A percentile compares a stretch with the other conserved stretches of the same genome.
Evolutionary conservation across 805 yeast genomes (phyloP).

Genomic region (Ogataea siamensis): DNA sequence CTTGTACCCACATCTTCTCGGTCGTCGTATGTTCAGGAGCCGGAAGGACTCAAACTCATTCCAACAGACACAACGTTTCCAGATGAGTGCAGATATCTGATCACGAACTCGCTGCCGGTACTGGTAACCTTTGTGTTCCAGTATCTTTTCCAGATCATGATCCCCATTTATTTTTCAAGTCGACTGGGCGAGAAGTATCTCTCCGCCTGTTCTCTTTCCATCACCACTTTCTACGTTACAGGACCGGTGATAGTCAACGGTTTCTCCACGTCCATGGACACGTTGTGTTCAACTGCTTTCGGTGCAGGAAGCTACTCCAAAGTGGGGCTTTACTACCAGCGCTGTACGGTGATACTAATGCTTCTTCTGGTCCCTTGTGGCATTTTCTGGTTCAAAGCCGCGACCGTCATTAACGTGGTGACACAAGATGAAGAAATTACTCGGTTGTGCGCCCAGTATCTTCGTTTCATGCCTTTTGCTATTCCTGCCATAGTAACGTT

Average conservation of each 20-base stretch:
- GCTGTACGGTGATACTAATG: conserved; percentile 56
- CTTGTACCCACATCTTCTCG: neutral
- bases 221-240: conserved; percentile 72
- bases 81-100: conserved; percentile 27
- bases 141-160: conserved; percentile 67
- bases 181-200: conserved; percentile 62
- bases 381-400: conserved; percentile 57
- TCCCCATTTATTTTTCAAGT: conserved; percentile 70
- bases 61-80: conserved; percentile 17
- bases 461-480: conserved; percentile 53
- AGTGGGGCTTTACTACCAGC: conserved; percentile 65
- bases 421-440: conserved; percentile 43
- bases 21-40: conserved; percentile 1
- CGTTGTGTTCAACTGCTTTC: conserved; percentile 72
- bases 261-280: conserved; percentile 69
- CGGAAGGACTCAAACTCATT: neutral
- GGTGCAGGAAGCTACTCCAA: conserved; percentile 60
- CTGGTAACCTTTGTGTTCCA: conserved; percentile 67
- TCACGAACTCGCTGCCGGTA: conserved; percentile 50
- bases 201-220: conserved; percentile 68
- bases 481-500: conserved; percentile 65
- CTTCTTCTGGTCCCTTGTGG: conserved; percentile 54
- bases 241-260: conserved; percentile 76
- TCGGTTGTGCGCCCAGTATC: conserved; percentile 51
- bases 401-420: conserved; percentile 39